Evolutionary conservation across 140 eudicot genomes (phyloP).

Genomic region (Ambrosia hybrid): DNA sequence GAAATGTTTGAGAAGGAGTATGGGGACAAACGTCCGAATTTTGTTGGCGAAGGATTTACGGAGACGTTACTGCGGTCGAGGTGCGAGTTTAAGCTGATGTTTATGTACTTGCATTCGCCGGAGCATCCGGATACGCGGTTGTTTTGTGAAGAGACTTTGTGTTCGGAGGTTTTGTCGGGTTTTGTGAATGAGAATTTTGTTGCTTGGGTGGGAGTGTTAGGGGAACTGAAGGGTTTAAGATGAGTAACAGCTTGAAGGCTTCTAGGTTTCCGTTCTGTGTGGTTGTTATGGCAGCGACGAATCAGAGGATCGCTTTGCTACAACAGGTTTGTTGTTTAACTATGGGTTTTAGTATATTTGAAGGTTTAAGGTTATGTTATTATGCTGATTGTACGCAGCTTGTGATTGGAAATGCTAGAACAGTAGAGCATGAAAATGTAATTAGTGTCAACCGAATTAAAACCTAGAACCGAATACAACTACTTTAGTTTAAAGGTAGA

Average conservation of each 20-base stretch:
- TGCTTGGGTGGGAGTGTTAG: constrained; percentile 82
- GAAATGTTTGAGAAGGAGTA: constrained; percentile 63
- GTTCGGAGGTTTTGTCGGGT: constrained; percentile 52
- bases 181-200: constrained; percentile 84
- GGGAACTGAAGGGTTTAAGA: constrained; percentile 83
- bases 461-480: too few species aligned
- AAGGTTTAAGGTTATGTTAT: constrained; percentile 2
- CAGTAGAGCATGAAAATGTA: too few species aligned
- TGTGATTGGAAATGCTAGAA: too few species aligned
- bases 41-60: constrained; percentile 75
- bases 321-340: constrained; percentile 57
- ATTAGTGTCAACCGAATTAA: too few species aligned
- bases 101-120: constrained; percentile 88
- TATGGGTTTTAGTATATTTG: not conserved
- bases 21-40: constrained; percentile 48
- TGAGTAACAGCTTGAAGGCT: constrained; percentile 88
- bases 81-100: constrained; percentile 65
- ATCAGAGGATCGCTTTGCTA: constrained; percentile 79
- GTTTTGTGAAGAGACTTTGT: constrained; percentile 65
- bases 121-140: constrained; percentile 73
- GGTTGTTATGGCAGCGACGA: too few species aligned
- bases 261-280: constrained; percentile 83
- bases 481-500: too few species aligned
- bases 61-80: constrained; percentile 79
- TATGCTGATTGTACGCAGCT: not conserved